Conservation (phyloP, 768 basidiomycete species). For the Tricholoma furcatifolium region DNA sequence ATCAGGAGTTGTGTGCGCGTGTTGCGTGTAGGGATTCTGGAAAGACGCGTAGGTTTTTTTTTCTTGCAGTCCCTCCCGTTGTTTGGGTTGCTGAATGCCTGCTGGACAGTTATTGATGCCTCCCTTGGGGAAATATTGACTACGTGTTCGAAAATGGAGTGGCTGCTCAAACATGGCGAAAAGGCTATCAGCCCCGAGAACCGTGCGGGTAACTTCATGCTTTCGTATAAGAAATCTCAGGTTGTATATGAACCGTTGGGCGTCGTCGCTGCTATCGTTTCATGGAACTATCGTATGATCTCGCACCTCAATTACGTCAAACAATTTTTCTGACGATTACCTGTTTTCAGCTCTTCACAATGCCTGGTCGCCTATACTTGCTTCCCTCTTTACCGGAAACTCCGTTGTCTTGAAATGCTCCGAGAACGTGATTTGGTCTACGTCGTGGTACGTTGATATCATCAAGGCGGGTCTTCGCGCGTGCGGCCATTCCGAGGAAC, state of each 20-base stretch:
- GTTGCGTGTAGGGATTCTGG: constrained; percentile 94
- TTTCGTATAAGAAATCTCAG: constrained; percentile 74
- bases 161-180: constrained; percentile 87
- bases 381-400: constrained; percentile 89
- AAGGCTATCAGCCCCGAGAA: constrained; percentile 69
- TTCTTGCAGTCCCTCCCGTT: too few relatives aligned
- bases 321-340: background rate
- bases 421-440: constrained; percentile 91
- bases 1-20: constrained; percentile 82
- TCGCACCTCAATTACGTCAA: background rate
- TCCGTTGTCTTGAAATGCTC: constrained; percentile 89
- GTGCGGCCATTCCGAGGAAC: constrained; percentile 81
- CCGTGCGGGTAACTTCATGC: constrained; percentile 62
- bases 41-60: constrained; percentile 73
- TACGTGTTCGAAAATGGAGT: constrained; percentile 94
- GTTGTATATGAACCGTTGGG: constrained; percentile 91
- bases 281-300: constrained; percentile 86
- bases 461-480: constrained; percentile 73
- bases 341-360: constrained; percentile 82
- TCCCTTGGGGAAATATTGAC: constrained; percentile 92
- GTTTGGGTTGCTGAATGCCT: background rate
- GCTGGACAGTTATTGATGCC: constrained; percentile 78
- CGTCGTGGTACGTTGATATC: constrained; percentile 76
- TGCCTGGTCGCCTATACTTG: constrained; percentile 89
- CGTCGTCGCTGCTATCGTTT: constrained; percentile 89